Evolutionary conservation across 352 stramenopile species (phyloP).

Genomic region (Phytophthora tentaculata): DNA sequence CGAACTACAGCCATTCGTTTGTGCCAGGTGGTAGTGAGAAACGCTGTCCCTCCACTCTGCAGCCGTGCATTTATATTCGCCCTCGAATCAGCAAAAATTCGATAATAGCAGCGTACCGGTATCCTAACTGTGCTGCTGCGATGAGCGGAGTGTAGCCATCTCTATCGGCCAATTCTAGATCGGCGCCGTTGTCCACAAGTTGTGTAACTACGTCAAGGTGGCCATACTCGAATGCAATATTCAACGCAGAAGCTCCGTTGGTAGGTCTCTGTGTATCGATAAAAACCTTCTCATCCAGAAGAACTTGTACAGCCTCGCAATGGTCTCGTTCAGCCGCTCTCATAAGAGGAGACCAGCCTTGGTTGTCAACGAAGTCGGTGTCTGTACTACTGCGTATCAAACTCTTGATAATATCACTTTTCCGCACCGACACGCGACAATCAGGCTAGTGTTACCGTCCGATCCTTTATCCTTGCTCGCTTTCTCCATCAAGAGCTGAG

Average conservation of each 20-base stretch:
- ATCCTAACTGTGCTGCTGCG: conserved; percentile 1
- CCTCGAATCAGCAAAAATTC: neutral
- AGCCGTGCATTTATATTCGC: neutral
- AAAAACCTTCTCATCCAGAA: no score
- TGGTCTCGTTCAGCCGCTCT: no score
- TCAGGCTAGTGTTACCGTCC: no score
- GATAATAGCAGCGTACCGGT: neutral
- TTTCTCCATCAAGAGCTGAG: no score
- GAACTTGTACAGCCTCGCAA: no score
- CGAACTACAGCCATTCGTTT: conserved; percentile 1
- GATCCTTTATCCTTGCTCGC: no score
- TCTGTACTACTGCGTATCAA: no score
- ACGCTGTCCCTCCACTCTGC: neutral
- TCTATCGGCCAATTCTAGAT: neutral
- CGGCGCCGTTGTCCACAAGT: neutral
- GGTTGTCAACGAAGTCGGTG: no score
- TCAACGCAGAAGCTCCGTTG: neutral
- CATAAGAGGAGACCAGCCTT: no score
- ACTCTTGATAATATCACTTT: no score
- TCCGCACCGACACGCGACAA: no score
- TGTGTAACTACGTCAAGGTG: neutral
- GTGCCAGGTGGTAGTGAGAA: neutral
- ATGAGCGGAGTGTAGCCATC: neutral
- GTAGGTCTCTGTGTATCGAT: neutral
- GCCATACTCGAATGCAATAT: neutral